phyloP scores from a whole-genome alignment of 2,329 filamentous ascomycete species.

The Sporothrix inflata region DNA sequence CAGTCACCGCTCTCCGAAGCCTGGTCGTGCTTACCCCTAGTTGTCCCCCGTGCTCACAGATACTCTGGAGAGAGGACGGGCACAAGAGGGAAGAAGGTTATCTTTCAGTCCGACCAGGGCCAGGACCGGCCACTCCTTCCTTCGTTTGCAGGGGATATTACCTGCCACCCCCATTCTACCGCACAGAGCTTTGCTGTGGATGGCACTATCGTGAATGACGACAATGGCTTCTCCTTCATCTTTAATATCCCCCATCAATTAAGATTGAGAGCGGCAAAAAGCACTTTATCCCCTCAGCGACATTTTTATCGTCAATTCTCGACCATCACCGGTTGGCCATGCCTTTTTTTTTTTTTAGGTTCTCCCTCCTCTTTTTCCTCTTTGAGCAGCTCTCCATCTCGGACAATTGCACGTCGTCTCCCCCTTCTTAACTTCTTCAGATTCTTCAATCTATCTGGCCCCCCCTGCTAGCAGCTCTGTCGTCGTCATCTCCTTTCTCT shows the following conservation, averaged over 20 bases:
- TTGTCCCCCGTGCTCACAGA: constrained; percentile 17
- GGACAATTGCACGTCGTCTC: background rate
- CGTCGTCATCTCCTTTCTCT: background rate
- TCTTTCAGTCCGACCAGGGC: constrained; percentile 8
- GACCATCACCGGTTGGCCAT: background rate
- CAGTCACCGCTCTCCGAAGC: constrained; percentile 11
- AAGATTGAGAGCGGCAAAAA: constrained; percentile 29
- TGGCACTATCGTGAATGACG: constrained; percentile 14
- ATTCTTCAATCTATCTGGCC: constrained; percentile 13
- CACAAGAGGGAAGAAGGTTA: background rate
- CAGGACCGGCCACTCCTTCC: background rate
- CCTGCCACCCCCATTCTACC: background rate
- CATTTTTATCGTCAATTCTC: background rate
- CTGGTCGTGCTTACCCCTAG: constrained; percentile 14
- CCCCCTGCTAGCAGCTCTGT: background rate
- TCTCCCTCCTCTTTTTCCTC: background rate
- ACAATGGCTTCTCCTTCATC: constrained; percentile 2
- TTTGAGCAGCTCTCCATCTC: constrained; percentile 13
- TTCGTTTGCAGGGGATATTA: constrained; percentile 8
- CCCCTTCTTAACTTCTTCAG: background rate
- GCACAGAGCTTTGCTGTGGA: constrained; percentile 14
- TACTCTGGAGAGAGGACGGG: constrained; percentile 4
- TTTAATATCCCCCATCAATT: background rate
- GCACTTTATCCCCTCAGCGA: constrained; percentile 17
- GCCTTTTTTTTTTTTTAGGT: background rate